phyloP scores from a whole-genome alignment of 2,329 filamentous ascomycete species.

The Exutisphaerella laricina region DNA sequence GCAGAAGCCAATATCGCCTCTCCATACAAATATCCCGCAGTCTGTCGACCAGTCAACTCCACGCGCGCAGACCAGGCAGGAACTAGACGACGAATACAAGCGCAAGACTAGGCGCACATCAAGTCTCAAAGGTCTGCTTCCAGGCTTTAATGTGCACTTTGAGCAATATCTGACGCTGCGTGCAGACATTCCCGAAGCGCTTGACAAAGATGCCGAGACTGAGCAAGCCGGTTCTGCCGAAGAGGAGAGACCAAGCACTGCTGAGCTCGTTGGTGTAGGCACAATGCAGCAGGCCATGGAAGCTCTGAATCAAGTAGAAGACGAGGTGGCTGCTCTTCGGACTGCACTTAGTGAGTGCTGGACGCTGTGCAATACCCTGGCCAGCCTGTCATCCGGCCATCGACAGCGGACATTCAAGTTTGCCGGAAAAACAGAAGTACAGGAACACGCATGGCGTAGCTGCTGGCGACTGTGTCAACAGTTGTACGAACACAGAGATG shows the following conservation, averaged over 20 bases:
- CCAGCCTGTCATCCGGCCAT: constrained; percentile 77
- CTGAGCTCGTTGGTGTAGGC: constrained; percentile 33
- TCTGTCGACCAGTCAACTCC: constrained; percentile 68
- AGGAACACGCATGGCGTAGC: constrained; percentile 86
- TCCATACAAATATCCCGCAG: constrained; percentile 65
- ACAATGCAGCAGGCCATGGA: constrained; percentile 50
- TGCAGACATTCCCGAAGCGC: constrained; percentile 44
- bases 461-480: constrained; percentile 92
- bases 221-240: constrained; percentile 9
- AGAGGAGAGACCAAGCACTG: constrained; percentile 31
- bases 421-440: constrained; percentile 66
- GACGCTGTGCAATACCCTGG: constrained; percentile 88
- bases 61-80: constrained; percentile 73
- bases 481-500: constrained; percentile 74
- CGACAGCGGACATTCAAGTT: constrained; percentile 72
- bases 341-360: constrained; percentile 82
- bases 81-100: constrained; percentile 56
- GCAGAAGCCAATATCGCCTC: constrained; percentile 53
- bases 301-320: constrained; percentile 47
- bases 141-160: constrained; percentile 16
- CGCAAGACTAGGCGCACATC: constrained; percentile 59
- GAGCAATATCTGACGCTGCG: constrained; percentile 18
- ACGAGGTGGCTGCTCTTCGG: constrained; percentile 63
- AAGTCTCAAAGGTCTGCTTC: constrained; percentile 65
- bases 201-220: constrained; percentile 36